phyloP scores from a whole-genome alignment of 164 flowering plant genomes.

The Buxus sempervirens region DNA sequence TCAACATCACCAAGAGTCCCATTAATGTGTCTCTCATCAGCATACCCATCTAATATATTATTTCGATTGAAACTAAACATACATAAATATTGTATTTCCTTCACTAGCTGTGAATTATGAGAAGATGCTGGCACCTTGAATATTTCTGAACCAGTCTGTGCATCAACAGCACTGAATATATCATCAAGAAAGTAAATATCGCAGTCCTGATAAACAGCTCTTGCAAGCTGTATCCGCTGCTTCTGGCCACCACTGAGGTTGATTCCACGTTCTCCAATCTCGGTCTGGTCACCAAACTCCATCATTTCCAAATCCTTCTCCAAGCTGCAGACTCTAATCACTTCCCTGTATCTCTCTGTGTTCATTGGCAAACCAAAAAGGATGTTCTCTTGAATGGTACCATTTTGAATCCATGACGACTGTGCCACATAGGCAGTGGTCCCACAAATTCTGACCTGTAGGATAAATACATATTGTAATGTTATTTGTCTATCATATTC shows the following conservation, averaged over 20 bases:
- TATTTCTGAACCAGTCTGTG: slow-evolving; percentile 94
- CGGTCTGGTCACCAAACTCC: slow-evolving; percentile 96
- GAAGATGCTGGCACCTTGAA: slow-evolving; percentile 60
- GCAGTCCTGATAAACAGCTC: slow-evolving; percentile 94
- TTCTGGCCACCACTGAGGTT: slow-evolving; percentile 99
- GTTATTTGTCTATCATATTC: not conserved
- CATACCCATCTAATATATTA: too few relatives aligned
- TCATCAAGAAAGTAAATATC: slow-evolving; percentile 95
- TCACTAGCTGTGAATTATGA: not conserved
- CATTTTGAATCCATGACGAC: slow-evolving; percentile 96
- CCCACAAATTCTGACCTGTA: slow-evolving; percentile 84
- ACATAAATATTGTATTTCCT: too few relatives aligned
- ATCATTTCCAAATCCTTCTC: slow-evolving; percentile 93
- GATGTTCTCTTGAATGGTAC: slow-evolving; percentile 90
- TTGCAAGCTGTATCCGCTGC: slow-evolving; percentile 93
- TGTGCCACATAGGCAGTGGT: slow-evolving; percentile 95
- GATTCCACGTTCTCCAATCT: slow-evolving; percentile 98
- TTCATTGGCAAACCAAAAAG: slow-evolving; percentile 85
- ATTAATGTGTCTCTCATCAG: too few relatives aligned
- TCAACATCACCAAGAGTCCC: too few relatives aligned
- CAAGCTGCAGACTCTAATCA: slow-evolving; percentile 68
- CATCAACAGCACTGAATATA: slow-evolving; percentile 96
- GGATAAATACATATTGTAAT: not conserved
- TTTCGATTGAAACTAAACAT: too few relatives aligned
- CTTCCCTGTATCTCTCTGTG: slow-evolving; percentile 57